Percentiles rank a stretch among this genome's conserved stretches.
These are phyloP conservation scores for Mycosphaerella sp. DNA, from an alignment of 2,329 filamentous ascomycete genomes.

Conservation along the genomic window DNA sequence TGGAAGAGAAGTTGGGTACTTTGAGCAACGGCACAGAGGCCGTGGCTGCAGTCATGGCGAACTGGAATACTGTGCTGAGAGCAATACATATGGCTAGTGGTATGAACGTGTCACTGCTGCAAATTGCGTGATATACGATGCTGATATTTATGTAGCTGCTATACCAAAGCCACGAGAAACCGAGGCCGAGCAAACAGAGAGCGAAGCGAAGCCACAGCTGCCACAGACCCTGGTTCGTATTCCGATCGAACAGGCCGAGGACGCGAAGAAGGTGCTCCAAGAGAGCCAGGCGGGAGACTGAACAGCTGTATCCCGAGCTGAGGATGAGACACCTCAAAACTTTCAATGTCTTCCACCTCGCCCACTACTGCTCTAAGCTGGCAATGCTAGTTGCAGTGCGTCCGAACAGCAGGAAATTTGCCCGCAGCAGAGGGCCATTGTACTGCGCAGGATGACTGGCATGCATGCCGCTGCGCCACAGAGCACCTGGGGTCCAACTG, in stretches of 20 bases:
- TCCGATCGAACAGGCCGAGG: constrained; percentile 62
- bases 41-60: constrained; percentile 75
- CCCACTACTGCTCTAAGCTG: too few relatives aligned
- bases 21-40: constrained; percentile 78
- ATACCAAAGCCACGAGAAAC: constrained; percentile 54
- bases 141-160: constrained; percentile 46
- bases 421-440: too few relatives aligned
- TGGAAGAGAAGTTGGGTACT: constrained; percentile 71
- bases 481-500: too few relatives aligned
- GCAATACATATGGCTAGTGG: constrained; percentile 83
- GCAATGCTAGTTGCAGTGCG: too few relatives aligned
- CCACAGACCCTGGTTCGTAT: constrained; percentile 81
- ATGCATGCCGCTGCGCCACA: too few relatives aligned
- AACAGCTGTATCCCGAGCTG: neutral
- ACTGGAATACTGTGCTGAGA: constrained; percentile 81
- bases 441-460: too few relatives aligned
- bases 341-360: neutral
- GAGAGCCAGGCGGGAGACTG: constrained; percentile 18
- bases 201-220: constrained; percentile 47
- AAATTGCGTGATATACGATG: constrained; percentile 38
- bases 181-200: constrained; percentile 32
- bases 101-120: constrained; percentile 61
- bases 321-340: neutral
- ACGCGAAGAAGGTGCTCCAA: constrained; percentile 27
- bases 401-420: too few relatives aligned